A percentile compares a stretch with the other conserved stretches of the same genome.
Conservation (phyloP, 2,329 filamentous ascomycete genomes). For the Ophiognomonia clavigignenti-juglandacearum region DNA sequence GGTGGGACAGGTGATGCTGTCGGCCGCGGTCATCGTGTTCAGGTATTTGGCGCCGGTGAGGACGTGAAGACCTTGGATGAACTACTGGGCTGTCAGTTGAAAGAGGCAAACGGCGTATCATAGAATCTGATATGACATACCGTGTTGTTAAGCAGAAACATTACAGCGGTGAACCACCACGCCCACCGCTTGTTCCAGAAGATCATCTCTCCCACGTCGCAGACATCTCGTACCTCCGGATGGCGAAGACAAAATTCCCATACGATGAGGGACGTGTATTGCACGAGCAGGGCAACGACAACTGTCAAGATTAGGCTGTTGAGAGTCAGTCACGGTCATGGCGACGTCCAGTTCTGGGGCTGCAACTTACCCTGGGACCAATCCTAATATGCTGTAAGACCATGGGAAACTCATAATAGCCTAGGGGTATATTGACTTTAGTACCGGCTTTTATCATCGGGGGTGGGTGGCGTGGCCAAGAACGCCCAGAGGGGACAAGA, state of each 20-base stretch:
- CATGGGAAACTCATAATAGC: constrained; percentile 94
- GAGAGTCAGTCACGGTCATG: constrained; percentile 15
- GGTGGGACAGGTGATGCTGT: constrained; percentile 63
- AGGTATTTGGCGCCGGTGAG: constrained; percentile 81
- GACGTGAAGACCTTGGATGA: constrained; percentile 61
- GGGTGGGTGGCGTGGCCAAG: background rate
- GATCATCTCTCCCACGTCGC: constrained; percentile 91
- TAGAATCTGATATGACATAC: constrained; percentile 15
- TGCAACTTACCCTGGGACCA: constrained; percentile 63
- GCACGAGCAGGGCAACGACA: constrained; percentile 69
- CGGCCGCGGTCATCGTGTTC: constrained; percentile 76
- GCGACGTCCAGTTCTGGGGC: background rate
- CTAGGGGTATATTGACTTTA: constrained; percentile 29
- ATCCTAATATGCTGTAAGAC: constrained; percentile 81
- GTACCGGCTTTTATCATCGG: background rate
- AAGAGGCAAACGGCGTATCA: background rate
- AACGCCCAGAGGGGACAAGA: background rate
- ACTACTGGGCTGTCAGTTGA: background rate
- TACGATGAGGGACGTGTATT: constrained; percentile 62
- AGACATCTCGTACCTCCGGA: constrained; percentile 87
- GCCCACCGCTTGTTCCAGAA: constrained; percentile 80
- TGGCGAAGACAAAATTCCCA: constrained; percentile 91
- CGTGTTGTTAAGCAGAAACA: constrained; percentile 93
- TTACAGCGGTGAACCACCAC: constrained; percentile 66
- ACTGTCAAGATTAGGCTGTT: constrained; percentile 68